These are phyloP conservation scores for Endocalyx cinctus DNA, from an alignment of 2,329 filamentous ascomycete species.

Conservation along the genomic window DNA sequence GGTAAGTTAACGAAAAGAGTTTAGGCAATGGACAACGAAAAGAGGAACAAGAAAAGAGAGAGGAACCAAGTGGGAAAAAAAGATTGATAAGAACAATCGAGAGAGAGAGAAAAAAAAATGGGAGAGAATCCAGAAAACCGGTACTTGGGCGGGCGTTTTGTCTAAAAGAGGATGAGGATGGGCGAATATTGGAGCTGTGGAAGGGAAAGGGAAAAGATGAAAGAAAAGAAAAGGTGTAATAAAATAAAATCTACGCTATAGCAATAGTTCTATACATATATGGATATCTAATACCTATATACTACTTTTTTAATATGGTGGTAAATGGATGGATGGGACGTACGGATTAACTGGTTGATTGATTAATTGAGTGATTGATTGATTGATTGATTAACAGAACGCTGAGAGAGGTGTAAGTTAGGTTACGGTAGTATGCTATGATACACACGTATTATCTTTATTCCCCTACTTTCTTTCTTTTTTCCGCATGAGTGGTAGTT, in stretches of 20 bases:
- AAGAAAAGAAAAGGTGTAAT: background rate
- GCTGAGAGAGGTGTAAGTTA: no score
- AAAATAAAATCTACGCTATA: no score
- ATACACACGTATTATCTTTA: no score
- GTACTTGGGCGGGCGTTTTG: slow-evolving; percentile 24
- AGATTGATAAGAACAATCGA: no score
- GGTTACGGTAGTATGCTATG: no score
- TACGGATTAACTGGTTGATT: background rate
- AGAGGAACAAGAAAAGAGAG: slow-evolving; percentile 9
- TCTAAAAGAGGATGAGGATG: slow-evolving; percentile 7
- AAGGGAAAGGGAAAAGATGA: background rate
- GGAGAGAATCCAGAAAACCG: slow-evolving; percentile 24
- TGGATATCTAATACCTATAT: no score
- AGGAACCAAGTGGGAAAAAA: slow-evolving; percentile 6
- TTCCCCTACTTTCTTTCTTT: no score
- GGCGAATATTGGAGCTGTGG: background rate
- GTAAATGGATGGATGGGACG: no score
- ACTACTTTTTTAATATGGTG: no score
- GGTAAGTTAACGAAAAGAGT: slow-evolving; percentile 6
- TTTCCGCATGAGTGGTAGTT: no score
- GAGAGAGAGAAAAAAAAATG: slow-evolving; percentile 12
- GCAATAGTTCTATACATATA: no score
- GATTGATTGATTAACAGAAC: background rate
- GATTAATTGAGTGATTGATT: background rate
- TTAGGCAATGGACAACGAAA: slow-evolving; percentile 2